Percentiles rank a stretch among this genome's conserved stretches.
phyloP scores from a whole-genome alignment of 106 monocot species.

The Xerophyta viscosa region DNA sequence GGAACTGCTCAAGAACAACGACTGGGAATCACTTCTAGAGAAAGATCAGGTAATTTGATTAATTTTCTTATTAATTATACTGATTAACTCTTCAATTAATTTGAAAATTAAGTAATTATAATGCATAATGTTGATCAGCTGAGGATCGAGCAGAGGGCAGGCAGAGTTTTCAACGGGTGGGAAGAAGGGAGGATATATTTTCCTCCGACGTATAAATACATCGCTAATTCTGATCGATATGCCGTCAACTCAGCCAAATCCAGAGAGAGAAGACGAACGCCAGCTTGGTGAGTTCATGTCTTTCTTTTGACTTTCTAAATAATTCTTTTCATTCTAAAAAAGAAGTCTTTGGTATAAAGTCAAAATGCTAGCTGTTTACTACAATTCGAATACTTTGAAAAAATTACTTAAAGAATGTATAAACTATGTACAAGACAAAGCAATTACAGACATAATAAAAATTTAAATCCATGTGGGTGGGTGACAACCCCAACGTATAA shows the following conservation, averaged over 20 bases:
- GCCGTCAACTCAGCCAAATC: slow-evolving; percentile 31
- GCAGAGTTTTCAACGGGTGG: slow-evolving; percentile 68
- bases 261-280: slow-evolving; percentile 47
- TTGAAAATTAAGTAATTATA: no score
- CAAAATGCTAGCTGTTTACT: no score
- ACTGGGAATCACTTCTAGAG: slow-evolving; percentile 63
- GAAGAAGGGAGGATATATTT: slow-evolving; percentile 72
- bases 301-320: slow-evolving; percentile 11
- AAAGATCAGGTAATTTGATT: slow-evolving; percentile 72
- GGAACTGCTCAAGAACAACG: slow-evolving; percentile 37
- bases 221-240: slow-evolving; percentile 53
- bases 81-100: no score
- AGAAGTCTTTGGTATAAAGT: no score
- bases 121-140: slow-evolving; percentile 53
- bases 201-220: slow-evolving; percentile 83
- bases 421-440: no score
- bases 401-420: no score
- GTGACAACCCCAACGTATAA: no score
- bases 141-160: slow-evolving; percentile 44
- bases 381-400: no score
- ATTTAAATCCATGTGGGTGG: no score
- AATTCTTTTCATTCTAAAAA: no score
- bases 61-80: no score
- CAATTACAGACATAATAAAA: no score
- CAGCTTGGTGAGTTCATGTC: slow-evolving; percentile 55